Conservation (phyloP, 345 rosid species). For the Salix brachista region DNA sequence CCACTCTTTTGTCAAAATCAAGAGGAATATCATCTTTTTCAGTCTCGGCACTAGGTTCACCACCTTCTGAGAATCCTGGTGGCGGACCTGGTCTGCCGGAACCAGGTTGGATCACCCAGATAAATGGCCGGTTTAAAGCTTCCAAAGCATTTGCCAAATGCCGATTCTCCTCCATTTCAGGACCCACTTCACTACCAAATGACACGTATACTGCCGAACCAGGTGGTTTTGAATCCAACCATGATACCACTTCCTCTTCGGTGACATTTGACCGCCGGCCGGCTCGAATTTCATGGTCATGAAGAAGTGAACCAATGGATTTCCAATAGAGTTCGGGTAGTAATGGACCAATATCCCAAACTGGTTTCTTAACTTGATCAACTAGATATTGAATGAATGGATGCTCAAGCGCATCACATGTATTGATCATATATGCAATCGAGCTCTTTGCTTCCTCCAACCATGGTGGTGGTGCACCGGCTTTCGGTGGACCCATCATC, state of each 20-base stretch:
- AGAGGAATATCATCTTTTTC: conserved; percentile 12
- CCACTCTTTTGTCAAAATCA: conserved; percentile 18
- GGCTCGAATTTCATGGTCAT: conserved; percentile 26
- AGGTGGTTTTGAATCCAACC: conserved; percentile 35
- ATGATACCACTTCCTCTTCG: conserved; percentile 28
- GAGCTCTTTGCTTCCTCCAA: conserved; percentile 15
- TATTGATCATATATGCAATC: conserved; percentile 30
- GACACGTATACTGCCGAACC: conserved; percentile 41
- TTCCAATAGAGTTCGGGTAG: conserved; percentile 37
- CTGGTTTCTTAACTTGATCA: conserved; percentile 28
- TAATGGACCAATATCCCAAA: conserved; percentile 46
- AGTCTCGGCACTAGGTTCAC: background rate
- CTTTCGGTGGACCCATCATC: conserved; percentile 30
- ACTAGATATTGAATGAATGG: conserved; percentile 27
- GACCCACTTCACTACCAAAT: conserved; percentile 42
- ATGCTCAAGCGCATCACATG: conserved; percentile 39
- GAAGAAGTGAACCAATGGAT: conserved; percentile 26
- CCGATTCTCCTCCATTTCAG: conserved; percentile 20
- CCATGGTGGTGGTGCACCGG: conserved; percentile 39
- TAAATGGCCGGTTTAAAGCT: conserved; percentile 14
- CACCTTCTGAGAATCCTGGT: background rate
- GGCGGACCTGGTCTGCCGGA: conserved; percentile 19
- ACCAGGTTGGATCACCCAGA: conserved; percentile 27
- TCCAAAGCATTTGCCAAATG: conserved; percentile 23
- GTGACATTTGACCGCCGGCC: conserved; percentile 24